Conservation (phyloP, 192 early-diverging fungal genomes). For the Podila minutissima region DNA sequence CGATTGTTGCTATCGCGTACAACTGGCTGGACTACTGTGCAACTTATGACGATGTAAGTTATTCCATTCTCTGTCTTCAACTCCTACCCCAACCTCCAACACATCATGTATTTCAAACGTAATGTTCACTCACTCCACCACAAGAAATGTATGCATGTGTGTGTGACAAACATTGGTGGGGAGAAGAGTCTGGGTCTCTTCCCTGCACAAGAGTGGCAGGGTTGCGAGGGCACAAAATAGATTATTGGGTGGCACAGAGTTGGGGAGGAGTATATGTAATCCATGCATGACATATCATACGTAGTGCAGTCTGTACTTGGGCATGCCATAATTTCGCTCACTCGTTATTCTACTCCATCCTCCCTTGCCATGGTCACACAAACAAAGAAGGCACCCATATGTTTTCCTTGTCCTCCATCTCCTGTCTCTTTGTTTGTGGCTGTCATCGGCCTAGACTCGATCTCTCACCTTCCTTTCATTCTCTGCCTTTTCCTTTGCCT, state of each 20-base stretch:
- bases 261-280: background rate
- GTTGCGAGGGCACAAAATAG: too few species aligned
- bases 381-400: background rate
- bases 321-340: too few species aligned
- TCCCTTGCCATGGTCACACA: background rate
- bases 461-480: background rate
- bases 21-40: conserved; percentile 45
- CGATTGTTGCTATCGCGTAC: conserved; percentile 23
- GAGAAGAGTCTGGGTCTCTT: too few species aligned
- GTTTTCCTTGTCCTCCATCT: background rate
- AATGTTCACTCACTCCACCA: too few species aligned
- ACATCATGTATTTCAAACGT: background rate
- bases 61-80: background rate
- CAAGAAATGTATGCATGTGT: too few species aligned
- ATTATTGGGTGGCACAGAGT: too few species aligned
- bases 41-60: conserved; percentile 48
- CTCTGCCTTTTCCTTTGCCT: background rate
- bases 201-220: too few species aligned
- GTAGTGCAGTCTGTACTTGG: too few species aligned
- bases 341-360: background rate
- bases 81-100: background rate
- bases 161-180: too few species aligned
- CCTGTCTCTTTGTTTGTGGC: background rate
- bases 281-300: background rate
- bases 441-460: too few species aligned